Conservation (phyloP, 139 green algal genomes). For the Chlamydomonas sp. region DNA sequence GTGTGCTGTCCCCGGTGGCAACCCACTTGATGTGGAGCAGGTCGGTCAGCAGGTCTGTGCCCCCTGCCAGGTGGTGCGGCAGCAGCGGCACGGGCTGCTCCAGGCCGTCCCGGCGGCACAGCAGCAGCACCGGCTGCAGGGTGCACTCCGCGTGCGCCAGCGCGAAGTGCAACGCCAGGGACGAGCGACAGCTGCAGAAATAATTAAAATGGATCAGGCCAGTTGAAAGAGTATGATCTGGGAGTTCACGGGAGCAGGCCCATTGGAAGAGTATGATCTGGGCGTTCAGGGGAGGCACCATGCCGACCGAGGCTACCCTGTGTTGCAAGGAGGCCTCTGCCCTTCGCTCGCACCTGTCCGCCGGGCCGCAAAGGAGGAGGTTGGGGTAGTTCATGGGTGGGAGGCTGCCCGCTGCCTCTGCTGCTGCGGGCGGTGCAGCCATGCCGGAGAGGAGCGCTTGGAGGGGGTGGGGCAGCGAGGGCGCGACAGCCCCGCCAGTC, state of each 20-base stretch:
- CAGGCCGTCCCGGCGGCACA: constrained; percentile 16
- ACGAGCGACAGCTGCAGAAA: constrained; percentile 1
- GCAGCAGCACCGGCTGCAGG: constrained; percentile 5
- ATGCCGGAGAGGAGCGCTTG: no score
- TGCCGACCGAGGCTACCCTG: not conserved
- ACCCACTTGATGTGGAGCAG: constrained; percentile 31
- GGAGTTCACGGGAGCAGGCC: not conserved
- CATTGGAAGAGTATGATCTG: not conserved
- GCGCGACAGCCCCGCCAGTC: no score
- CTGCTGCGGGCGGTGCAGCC: no score
- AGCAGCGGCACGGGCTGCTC: constrained; percentile 16
- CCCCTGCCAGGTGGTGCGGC: not conserved
- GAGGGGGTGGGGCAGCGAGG: no score
- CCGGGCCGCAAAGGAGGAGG: not conserved
- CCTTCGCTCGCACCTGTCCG: not conserved
- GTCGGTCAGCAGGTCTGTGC: not conserved
- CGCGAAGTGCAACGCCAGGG: constrained; percentile 33
- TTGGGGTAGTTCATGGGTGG: not conserved
- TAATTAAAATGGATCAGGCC: not conserved
- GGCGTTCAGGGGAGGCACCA: not conserved
- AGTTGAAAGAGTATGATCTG: no score
- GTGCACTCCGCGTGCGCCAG: not conserved
- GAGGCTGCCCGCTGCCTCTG: no score
- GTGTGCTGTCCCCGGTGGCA: no score
- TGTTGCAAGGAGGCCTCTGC: no score